Evolutionary conservation across 2,329 filamentous ascomycete species (phyloP).

Genomic region (Pseudocercospora pini-densiflorae): DNA sequence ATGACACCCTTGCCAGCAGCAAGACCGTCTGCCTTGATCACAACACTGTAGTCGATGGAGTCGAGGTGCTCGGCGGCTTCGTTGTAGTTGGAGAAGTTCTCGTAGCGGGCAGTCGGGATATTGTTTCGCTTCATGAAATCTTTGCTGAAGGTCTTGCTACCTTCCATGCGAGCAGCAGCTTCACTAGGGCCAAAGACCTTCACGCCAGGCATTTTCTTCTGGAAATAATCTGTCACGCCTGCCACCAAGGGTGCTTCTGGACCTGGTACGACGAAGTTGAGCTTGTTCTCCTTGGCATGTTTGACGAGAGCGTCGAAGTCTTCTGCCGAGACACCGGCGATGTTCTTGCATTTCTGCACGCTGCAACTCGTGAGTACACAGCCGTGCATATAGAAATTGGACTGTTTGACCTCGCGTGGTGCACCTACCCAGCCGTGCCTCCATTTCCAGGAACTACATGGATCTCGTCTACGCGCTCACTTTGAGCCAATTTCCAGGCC

Average conservation of each 20-base stretch:
- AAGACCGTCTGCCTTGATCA: slow-evolving; percentile 92
- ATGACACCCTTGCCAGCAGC: slow-evolving; percentile 97
- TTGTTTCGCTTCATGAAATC: slow-evolving; percentile 93
- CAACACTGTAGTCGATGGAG: slow-evolving; percentile 70
- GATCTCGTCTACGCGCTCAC: slow-evolving; percentile 76
- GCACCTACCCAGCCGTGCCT: slow-evolving; percentile 66
- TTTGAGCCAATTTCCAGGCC: slow-evolving; percentile 91
- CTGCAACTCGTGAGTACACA: slow-evolving; percentile 27
- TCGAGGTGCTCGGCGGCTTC: slow-evolving; percentile 68
- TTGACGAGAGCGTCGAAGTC: slow-evolving; percentile 78
- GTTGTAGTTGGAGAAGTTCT: slow-evolving; percentile 68
- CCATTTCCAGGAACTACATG: slow-evolving; percentile 77
- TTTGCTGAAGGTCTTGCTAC: slow-evolving; percentile 96
- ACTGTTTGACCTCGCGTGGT: slow-evolving; percentile 13
- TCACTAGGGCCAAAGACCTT: slow-evolving; percentile 84
- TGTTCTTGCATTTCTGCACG: slow-evolving; percentile 58
- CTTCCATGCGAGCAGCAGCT: slow-evolving; percentile 87
- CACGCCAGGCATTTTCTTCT: slow-evolving; percentile 57
- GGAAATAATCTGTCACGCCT: slow-evolving; percentile 85
- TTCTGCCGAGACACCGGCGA: slow-evolving; percentile 69
- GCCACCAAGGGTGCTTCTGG: slow-evolving; percentile 94
- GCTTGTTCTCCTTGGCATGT: slow-evolving; percentile 71
- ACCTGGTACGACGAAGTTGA: slow-evolving; percentile 87
- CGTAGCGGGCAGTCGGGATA: slow-evolving; percentile 89
- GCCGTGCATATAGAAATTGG: slow-evolving; percentile 2